Percentiles rank a stretch among this genome's conserved stretches.
These are phyloP conservation scores for Sistotremastrum niveocremeum DNA, from an alignment of 768 basidiomycete species.

Conservation along the genomic window DNA sequence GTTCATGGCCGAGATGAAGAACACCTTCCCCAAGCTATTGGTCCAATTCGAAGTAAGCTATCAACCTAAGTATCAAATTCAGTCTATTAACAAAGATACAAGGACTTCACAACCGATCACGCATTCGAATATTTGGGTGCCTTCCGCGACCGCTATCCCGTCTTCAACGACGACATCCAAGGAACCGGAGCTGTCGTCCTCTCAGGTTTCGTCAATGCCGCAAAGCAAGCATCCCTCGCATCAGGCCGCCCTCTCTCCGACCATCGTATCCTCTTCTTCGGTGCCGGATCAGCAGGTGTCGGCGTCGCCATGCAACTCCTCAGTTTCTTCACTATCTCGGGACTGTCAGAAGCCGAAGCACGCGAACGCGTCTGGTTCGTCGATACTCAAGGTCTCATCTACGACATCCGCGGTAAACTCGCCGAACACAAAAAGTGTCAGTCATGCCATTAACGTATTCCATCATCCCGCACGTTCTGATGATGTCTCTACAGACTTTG, in stretches of 20 bases:
- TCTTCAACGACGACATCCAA: slow-evolving; percentile 89
- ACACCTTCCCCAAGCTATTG: slow-evolving; percentile 64
- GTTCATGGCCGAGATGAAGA: slow-evolving; percentile 75
- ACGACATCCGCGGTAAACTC: slow-evolving; percentile 54
- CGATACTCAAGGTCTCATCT: slow-evolving; percentile 80
- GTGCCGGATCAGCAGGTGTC: slow-evolving; percentile 85
- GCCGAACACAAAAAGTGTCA: slow-evolving; percentile 76
- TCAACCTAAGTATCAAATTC: not conserved
- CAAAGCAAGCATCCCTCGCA: slow-evolving; percentile 56
- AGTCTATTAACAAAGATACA: slow-evolving; percentile 1
- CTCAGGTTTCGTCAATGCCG: slow-evolving; percentile 81
- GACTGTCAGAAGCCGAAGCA: slow-evolving; percentile 66
- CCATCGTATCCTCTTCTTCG: slow-evolving; percentile 85
- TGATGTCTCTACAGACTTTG: slow-evolving; percentile 44
- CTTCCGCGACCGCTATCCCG: slow-evolving; percentile 60
- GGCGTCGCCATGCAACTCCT: slow-evolving; percentile 82
- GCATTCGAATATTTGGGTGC: slow-evolving; percentile 76
- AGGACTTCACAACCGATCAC: slow-evolving; percentile 89
- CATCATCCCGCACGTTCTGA: not conserved
- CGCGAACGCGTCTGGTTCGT: slow-evolving; percentile 66
- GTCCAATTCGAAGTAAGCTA: slow-evolving; percentile 66
- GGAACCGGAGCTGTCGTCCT: slow-evolving; percentile 87
- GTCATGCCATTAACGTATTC: slow-evolving; percentile 14
- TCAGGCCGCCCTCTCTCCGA: slow-evolving; percentile 53
- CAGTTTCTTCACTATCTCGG: slow-evolving; percentile 79